Evolutionary conservation across 257 asterid genomes (phyloP).

Genomic region (Ilex aquifolium): DNA sequence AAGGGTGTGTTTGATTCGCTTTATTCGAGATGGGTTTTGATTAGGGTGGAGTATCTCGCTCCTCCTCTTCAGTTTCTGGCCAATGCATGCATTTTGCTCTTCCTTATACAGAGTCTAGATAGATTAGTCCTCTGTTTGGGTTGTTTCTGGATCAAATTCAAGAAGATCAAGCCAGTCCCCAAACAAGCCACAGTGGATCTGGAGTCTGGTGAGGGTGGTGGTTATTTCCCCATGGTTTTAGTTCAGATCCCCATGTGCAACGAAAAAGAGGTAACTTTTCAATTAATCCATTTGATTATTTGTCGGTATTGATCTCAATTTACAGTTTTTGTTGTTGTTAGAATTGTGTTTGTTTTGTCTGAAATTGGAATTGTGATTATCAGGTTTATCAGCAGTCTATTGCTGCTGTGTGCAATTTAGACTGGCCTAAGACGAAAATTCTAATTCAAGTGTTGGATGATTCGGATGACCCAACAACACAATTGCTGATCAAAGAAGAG

Average conservation of each 20-base stretch:
- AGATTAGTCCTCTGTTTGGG: constrained; percentile 18
- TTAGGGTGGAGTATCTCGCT: constrained; percentile 17
- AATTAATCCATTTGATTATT: neutral
- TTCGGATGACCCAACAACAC: constrained; percentile 12
- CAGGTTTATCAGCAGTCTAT: constrained; percentile 18
- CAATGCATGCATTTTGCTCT: constrained; percentile 11
- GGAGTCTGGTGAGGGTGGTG: constrained; percentile 6
- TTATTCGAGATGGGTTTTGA: constrained; percentile 14
- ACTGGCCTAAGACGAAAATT: constrained; percentile 15
- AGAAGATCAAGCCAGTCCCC: constrained; percentile 10
- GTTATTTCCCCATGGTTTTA: constrained; percentile 12
- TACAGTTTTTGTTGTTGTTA: no score
- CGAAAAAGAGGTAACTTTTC: constrained; percentile 12
- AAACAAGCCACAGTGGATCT: constrained; percentile 11
- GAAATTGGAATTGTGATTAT: neutral
- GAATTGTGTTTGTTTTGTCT: no score
- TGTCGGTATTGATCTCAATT: no score
- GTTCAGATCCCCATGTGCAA: constrained; percentile 20
- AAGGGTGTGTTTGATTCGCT: constrained; percentile 16
- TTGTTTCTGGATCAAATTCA: constrained; percentile 12
- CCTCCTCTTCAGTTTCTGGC: constrained; percentile 16
- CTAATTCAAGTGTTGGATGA: constrained; percentile 16
- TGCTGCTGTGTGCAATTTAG: constrained; percentile 16
- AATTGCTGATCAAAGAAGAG: constrained; percentile 14
- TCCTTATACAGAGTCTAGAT: constrained; percentile 16